Base-by-base conservation (phyloP, 1,284 basidiomycete genomes). In the Fomitopsis betulina region DNA sequence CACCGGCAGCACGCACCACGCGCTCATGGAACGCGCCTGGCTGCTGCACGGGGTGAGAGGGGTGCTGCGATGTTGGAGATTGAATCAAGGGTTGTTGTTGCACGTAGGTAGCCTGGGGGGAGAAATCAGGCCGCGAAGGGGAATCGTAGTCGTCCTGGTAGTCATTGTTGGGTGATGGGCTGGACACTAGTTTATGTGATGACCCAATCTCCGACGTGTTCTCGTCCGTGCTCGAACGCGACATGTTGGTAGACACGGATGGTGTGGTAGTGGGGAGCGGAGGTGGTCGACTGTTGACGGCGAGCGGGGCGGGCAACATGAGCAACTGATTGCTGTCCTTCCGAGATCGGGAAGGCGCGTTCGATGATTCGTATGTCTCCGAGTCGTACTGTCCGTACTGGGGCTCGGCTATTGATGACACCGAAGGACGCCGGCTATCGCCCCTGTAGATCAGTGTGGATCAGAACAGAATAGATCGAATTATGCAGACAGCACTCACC, bases 321-420 rank as follows among this genome's bases (percentile, higher is more conserved):
- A 91, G 75, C 2, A 87, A 73, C 6, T 86, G 79, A 55, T 82
- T 83, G 67, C 84, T 88, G 63, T 91, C 89, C 54, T 85, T 77
- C 39, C 86, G 77, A 52, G 77, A 79, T 6, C 87, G 81, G 37
- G 73, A 75, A 27, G 67, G 68, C 56, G 61, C 65, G 52, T 71
- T 73, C 3, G 72, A 70, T 6, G 85, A 86, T 47, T 91, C 89
- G 43, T 81, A 68, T 2, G 87, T 89, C 62, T 82, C 84, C n/a
- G 79, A 75, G 64, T 89, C 84, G 63, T 81, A 79, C 43, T 73
- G 77, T 39, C 75, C 73, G 59, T 75, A 78, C 67, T 86, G 86
- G 12, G 84, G 82, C 62, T 94, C 92, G 55, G 85, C 84, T 35
- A 84, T 86, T 0, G 92, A 94, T 4, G 84, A 83, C 69, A 88